Conservation (phyloP, 192 early-diverging fungal genomes). For the Pecoramyces ruminantium region DNA sequence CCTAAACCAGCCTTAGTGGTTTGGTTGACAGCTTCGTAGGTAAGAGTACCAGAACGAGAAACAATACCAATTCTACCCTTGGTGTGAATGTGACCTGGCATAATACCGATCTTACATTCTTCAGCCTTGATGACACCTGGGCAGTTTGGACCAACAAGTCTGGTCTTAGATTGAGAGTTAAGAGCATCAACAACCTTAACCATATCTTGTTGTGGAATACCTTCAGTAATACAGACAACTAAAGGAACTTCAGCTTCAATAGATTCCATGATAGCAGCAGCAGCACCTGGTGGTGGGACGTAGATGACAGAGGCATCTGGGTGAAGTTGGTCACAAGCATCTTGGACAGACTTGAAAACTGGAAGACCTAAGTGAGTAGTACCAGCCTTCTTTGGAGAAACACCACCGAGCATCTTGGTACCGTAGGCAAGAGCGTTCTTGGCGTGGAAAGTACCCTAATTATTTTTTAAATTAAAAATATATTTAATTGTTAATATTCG, state of each 20-base stretch:
- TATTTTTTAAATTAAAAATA: background rate
- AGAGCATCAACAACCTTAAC: constrained; percentile 86
- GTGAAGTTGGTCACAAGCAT: constrained; percentile 65
- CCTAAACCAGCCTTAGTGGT: constrained; percentile 88
- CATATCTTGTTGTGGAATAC: constrained; percentile 99
- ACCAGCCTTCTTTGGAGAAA: constrained; percentile 92
- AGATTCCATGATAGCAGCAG: constrained; percentile 86
- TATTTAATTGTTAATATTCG: too few relatives aligned
- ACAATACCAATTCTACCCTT: constrained; percentile 90
- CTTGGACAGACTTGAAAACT: constrained; percentile 76
- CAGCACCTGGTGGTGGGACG: constrained; percentile 93
- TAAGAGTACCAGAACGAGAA: constrained; percentile 95
- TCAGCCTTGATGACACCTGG: constrained; percentile 95
- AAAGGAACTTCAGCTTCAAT: constrained; percentile 96
- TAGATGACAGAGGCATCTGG: constrained; percentile 98
- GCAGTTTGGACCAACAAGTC: constrained; percentile 98
- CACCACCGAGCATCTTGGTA: constrained; percentile 95
- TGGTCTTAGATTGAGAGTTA: constrained; percentile 75
- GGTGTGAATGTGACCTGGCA: constrained; percentile 97
- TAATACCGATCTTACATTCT: constrained; percentile 98
- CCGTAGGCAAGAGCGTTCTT: constrained; percentile 99
- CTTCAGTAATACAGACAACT: constrained; percentile 95
- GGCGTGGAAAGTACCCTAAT: constrained; percentile 95
- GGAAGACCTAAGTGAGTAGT: constrained; percentile 84
- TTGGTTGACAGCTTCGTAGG: constrained; percentile 98